phyloP scores from a whole-genome alignment of 1,284 basidiomycete species.

The Puccinia novopanici region DNA sequence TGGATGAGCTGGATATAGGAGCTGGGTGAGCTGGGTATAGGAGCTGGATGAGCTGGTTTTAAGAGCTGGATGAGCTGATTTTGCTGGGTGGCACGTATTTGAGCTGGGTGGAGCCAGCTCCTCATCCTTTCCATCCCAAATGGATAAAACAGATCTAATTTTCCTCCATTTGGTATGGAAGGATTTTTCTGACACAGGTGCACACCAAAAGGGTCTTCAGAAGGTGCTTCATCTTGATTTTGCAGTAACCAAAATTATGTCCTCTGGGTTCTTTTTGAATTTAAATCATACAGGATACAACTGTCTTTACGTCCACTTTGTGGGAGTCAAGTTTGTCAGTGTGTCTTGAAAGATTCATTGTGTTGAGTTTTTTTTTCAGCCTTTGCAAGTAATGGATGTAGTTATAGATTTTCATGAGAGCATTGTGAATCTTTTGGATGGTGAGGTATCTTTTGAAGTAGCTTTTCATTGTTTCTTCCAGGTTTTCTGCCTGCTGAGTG shows the following conservation, averaged over 20 bases:
- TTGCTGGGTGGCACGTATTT: too few relatives aligned
- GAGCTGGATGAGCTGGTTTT: too few relatives aligned
- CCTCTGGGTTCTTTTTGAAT: neutral
- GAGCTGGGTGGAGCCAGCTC: too few relatives aligned
- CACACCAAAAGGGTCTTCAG: too few relatives aligned
- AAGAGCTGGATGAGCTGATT: too few relatives aligned
- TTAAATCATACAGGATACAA: neutral
- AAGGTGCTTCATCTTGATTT: neutral
- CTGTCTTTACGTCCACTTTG: neutral
- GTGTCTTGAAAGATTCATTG: neutral
- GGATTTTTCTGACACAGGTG: too few relatives aligned
- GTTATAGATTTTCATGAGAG: neutral
- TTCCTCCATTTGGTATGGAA: too few relatives aligned
- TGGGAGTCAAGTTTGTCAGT: neutral
- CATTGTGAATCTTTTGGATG: neutral
- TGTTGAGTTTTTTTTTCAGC: neutral
- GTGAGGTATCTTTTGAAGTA: neutral
- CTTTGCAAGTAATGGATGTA: neutral
- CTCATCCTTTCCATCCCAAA: too few relatives aligned
- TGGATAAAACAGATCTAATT: too few relatives aligned
- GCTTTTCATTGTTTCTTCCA: neutral
- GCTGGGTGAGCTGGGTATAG: too few relatives aligned
- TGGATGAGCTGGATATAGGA: too few relatives aligned
- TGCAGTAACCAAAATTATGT: neutral
- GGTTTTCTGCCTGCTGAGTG: neutral